Base-by-base conservation (phyloP, 345 rosid species). In the Arabis hirsuta region DNA sequence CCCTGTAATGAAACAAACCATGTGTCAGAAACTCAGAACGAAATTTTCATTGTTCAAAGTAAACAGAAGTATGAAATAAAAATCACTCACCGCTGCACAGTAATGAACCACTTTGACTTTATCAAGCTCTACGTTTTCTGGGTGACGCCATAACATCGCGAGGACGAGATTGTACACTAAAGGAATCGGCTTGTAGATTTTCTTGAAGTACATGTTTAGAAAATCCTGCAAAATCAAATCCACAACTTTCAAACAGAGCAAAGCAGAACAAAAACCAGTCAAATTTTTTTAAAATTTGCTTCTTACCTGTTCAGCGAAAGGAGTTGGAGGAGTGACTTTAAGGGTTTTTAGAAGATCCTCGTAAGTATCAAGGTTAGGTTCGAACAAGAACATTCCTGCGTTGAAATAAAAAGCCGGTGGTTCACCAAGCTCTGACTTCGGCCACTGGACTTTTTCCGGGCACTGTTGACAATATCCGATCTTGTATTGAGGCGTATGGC, bases 101-200 rank as follows among this genome's bases (percentile, higher is more conserved):
- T 90, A 90, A 36, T 95, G 98, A 59, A 80, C 98, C 46, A 91
- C 96, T 50, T 87, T 88, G 44, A 88, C 90, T 69, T 82, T 71
- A 6, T 85, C 89, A 1, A 91, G 82, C 72, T 89, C 86, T 2
- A 94, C 85, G 10, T 91, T 91, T 72, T 94, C 96, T 7, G 96
- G 98, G 27, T 91, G 98, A 41, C 98, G 92, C 98, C 98, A 94
- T 22, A 94, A 71, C 96, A 89, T 81, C 12, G 98, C 98, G 1
- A 91, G 76, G 8, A 91, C 88, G 2, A 95, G 90, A 76, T 91
- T 95, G 77, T 91, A 91, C 1, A 27, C 67, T 4, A 69, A 41
- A 7, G 92, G 90, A 63, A 90, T 86, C 1, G 99, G 90, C 82
- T 73, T 82, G 85, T 86, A 91, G 6, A 79, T 78, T 27, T 88